These are phyloP conservation scores for Rhizophagus sp. DNA, from an alignment of 192 early-diverging fungal species.

Conservation along the genomic window DNA sequence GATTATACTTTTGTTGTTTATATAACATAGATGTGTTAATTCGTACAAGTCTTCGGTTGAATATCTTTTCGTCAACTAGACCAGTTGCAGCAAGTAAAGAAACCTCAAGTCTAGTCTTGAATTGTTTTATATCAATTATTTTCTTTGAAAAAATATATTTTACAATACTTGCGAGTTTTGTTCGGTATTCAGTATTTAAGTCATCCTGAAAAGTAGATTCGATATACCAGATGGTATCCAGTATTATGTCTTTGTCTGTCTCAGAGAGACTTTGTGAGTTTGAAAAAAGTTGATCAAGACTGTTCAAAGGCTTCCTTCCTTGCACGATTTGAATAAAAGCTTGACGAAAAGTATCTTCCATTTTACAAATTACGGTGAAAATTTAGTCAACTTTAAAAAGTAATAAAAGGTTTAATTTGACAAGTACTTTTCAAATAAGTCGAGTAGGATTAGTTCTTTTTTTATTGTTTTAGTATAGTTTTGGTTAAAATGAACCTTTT, in stretches of 20 bases:
- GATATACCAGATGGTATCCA: not conserved
- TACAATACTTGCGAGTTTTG: not conserved
- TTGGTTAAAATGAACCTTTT: no score
- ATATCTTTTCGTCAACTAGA: constrained; percentile 31
- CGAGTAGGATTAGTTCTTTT: no score
- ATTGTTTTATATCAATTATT: not conserved
- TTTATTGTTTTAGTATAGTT: no score
- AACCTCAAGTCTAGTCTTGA: constrained; percentile 13
- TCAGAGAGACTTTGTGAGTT: not conserved
- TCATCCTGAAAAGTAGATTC: not conserved
- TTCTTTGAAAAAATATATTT: not conserved
- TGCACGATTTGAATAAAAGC: not conserved
- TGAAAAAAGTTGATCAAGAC: not conserved
- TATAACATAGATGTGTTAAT: constrained; percentile 49
- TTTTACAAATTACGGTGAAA: not conserved
- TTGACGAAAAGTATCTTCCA: not conserved
- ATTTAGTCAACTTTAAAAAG: not conserved
- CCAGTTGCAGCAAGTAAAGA: constrained; percentile 26
- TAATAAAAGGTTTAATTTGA: no score
- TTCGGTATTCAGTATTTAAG: not conserved
- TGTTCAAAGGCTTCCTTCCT: not conserved
- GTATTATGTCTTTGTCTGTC: not conserved
- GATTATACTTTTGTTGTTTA: constrained; percentile 83
- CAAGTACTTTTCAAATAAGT: no score
- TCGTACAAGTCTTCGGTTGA: constrained; percentile 35